Conservation (phyloP, 2,329 filamentous ascomycete species). For the Fusarium continuum region DNA sequence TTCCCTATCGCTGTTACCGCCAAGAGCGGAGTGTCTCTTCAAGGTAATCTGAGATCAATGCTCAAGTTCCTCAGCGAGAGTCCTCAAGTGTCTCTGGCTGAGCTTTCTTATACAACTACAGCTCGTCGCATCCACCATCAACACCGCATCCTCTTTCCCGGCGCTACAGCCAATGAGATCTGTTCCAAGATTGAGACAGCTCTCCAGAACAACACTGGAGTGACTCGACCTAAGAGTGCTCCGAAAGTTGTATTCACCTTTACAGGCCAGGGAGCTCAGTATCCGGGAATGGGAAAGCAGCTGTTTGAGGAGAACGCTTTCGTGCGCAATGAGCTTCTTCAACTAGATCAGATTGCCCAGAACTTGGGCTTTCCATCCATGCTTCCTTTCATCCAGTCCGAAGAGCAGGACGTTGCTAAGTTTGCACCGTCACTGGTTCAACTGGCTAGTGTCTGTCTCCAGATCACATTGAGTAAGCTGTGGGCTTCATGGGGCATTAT, state of each 20-base stretch:
- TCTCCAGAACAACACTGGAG: conserved; percentile 9
- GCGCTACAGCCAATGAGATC: background rate
- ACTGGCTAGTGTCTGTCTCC: conserved; percentile 50
- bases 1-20: conserved; percentile 21
- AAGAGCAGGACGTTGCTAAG: conserved; percentile 21
- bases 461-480: conserved; percentile 55
- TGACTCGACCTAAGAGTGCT: conserved; percentile 18
- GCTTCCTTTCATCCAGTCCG: conserved; percentile 15
- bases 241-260: conserved; percentile 50
- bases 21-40: conserved; percentile 12
- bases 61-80: conserved; percentile 37
- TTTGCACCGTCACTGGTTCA: conserved; percentile 46
- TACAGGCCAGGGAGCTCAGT: conserved; percentile 56
- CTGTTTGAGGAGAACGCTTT: conserved; percentile 46
- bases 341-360: conserved; percentile 45
- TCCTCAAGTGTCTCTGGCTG: conserved; percentile 48
- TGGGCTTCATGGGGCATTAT: conserved; percentile 53
- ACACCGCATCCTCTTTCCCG: conserved; percentile 56
- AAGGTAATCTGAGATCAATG: conserved; percentile 17
- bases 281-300: conserved; percentile 46
- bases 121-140: conserved; percentile 45
- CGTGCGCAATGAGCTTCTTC: conserved; percentile 48
- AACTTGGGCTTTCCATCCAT: conserved; percentile 52
- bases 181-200: conserved; percentile 15
- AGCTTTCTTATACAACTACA: conserved; percentile 59